Percentiles rank a stretch among this genome's conserved stretches.
phyloP scores from a whole-genome alignment of 164 flowering plant genomes.

The Stephania yunnanensis region DNA sequence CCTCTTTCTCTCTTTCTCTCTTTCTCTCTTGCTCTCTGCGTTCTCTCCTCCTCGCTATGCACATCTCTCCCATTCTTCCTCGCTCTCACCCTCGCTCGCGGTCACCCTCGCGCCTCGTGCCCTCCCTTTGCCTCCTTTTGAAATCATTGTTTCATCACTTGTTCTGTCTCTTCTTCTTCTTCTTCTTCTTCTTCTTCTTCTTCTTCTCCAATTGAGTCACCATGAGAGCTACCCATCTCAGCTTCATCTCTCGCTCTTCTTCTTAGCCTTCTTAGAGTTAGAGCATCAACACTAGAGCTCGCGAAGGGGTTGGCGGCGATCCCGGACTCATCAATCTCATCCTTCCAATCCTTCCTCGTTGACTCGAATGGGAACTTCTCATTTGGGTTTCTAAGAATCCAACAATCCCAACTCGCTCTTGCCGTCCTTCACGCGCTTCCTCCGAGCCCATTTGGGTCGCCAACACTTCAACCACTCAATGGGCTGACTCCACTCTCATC shows the following conservation, averaged over 20 bases:
- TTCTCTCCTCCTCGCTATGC: no score
- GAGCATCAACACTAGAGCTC: constrained; percentile 31
- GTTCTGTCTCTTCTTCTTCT: neutral
- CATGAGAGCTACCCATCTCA: constrained; percentile 8
- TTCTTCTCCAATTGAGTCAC: neutral
- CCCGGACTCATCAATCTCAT: constrained; percentile 41
- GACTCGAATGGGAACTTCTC: constrained; percentile 60
- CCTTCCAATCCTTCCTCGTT: constrained; percentile 53
- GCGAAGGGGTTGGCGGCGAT: constrained; percentile 51
- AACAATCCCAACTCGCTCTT: constrained; percentile 45
- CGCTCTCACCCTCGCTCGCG: no score
- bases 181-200: no score
- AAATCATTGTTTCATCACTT: neutral
- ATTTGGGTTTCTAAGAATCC: constrained; percentile 63
- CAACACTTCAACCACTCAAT: constrained; percentile 26
- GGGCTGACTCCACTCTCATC: constrained; percentile 46
- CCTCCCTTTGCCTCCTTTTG: neutral
- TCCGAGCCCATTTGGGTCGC: constrained; percentile 58
- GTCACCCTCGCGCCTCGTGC: no score
- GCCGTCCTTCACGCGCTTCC: constrained; percentile 63
- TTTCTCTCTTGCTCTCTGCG: no score
- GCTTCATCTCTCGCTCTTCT: constrained; percentile 1
- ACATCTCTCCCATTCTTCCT: no score
- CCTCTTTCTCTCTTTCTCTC: no score
- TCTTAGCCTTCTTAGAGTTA: neutral